Evolutionary conservation across 805 yeast species (phyloP), one percentile per base, ranked within the genome.

Genomic region (Ogataea pini): DNA sequence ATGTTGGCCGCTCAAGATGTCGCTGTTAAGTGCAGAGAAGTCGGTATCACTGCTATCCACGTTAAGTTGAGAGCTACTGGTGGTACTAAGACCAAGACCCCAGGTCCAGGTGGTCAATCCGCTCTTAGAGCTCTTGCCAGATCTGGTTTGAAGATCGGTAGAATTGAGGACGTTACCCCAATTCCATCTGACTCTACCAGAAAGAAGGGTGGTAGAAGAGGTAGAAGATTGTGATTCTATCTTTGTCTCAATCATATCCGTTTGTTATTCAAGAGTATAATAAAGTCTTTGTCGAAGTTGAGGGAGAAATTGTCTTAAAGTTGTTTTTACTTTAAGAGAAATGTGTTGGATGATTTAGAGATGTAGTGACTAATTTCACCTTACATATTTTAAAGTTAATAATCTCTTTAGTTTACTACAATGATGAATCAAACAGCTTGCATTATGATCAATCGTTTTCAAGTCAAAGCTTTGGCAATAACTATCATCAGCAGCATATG

Each of bases 191-290:
- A 94, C 80, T 91, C 98, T 71, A 95, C 99, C 78, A 94, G 99
- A 87, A 89, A 92, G 89, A 95, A 94, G 96, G 99, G 99, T 89
- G 99, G 99, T 89, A 94, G 99, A 85, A 91, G 99, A 86, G 99
- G 99, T 92, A 92, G 99, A 86, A 90, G 99, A 88, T 86, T 91
- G 57, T 68, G 62, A 66, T 55, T 57, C 33, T 51, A 40, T 46
- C 49, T 25, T 29, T 32, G 27, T 31, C 29, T 38, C 41, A 33
- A 31, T 47, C 50, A 42, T 47, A 33, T 37, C 39, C 40, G 22
- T 43, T 41, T 46, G 43, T 44, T 47, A 46, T 46, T 25, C 37
- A 42, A 46, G 41, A 33, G 44, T 47, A 32, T 24, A 36, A 36
- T 33, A 38, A 20, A 22, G 28, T 31, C 38, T 45, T 40, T 32